Evolutionary conservation across 306 rosid species (phyloP), one percentile per base, ranked within the genome.

Genomic region (Glycine soja): DNA sequence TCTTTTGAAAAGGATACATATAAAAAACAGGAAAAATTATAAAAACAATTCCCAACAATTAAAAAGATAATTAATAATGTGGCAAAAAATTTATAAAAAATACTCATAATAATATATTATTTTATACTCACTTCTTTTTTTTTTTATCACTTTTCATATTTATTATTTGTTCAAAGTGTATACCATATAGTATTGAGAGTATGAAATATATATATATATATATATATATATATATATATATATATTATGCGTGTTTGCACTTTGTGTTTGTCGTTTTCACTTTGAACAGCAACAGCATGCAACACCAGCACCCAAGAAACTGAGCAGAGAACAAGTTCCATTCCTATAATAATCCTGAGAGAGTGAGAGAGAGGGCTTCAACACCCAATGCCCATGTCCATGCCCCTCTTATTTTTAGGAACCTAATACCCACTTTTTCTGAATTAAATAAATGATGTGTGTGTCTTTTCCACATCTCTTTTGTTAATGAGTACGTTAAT

Each of bases 261-360:
- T 63, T 85, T 58, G 45, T 72, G 66, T 72, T 86, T 89, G 95
- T 91, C 89, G 79, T 83, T 84, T 72, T 85, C 79, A 81, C 80
- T 84, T 86, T 87, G 79, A 78, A 74, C 78, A 80, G 32, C 30
- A 65, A 16, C 47, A 76, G 84, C 84, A 78, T 79, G 77, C 85
- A 65, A 73, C 40, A 73, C 16, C 76, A 79, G 12, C 13, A 69
- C 85, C 81, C 86, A 65, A 70, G 89, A 80, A 78, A 81, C 71
- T 48, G 75, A 62, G 65, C 66, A 78, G 62, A 78, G 68, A 63
- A 15, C 56, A 80, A 80, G 78, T 75, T 80, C 18, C 50, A 73
- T 70, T 67, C 74, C 69, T 75, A 46, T 50, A 12, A 46, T 75
- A 62, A 46, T 48, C 34, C 30, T 54, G 58, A 47, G 56, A 43